Percentiles rank a stretch among this genome's conserved stretches.
Conservation (phyloP, 345 rosid genomes). For the Combretum micranthum region DNA sequence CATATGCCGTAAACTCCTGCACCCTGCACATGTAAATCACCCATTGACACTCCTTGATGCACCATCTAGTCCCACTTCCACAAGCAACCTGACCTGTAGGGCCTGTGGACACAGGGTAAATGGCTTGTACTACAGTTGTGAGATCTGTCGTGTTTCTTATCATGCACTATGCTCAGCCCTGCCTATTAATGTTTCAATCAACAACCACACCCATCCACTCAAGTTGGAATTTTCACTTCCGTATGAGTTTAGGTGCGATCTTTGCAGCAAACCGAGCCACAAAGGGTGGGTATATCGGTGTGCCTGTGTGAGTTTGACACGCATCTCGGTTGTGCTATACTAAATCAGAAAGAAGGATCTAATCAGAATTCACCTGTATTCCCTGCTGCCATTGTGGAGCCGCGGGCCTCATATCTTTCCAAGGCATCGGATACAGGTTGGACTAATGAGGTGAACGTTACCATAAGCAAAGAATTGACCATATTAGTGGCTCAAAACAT, state of each 20-base stretch:
- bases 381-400: too few relatives aligned
- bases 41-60: conserved; percentile 19
- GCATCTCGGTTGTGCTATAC: conserved; percentile 38
- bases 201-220: conserved; percentile 39
- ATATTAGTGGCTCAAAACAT: conserved; percentile 18
- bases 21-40: conserved; percentile 35
- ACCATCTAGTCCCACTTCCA: conserved; percentile 7
- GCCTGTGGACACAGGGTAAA: conserved; percentile 30
- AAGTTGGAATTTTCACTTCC: conserved; percentile 41
- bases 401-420: too few relatives aligned
- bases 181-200: conserved; percentile 25
- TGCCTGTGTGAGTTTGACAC: conserved; percentile 42
- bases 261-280: conserved; percentile 26
- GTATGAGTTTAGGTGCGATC: conserved; percentile 34
- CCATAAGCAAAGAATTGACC: conserved; percentile 25
- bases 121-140: conserved; percentile 41
- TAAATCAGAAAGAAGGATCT: conserved; percentile 8
- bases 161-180: conserved; percentile 39
- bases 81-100: conserved; percentile 17
- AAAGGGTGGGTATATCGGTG: conserved; percentile 49
- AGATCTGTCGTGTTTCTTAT: conserved; percentile 21
- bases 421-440: too few relatives aligned
- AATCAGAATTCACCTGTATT: not conserved
- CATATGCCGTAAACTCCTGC: conserved; percentile 33
- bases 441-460: conserved; percentile 1